Evolutionary conservation across 306 rosid species (phyloP), one percentile per base, ranked within the genome.

Genomic region (Astragalus membranaceus): DNA sequence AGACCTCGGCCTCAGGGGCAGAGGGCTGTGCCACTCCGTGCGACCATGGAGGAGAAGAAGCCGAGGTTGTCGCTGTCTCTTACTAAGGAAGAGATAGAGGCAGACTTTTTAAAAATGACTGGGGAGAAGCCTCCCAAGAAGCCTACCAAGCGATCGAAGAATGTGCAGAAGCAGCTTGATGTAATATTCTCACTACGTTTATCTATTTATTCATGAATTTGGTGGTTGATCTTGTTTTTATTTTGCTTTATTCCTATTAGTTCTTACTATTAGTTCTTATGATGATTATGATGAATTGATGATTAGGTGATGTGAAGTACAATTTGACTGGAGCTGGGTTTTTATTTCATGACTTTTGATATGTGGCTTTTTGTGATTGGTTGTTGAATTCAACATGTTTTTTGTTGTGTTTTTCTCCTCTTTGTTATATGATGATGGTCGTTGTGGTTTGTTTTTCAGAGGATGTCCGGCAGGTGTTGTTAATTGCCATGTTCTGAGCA

Each of bases 51-150:
- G 8, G 0, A 0, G 44, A 39, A 43, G 17, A 64, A 2, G 70
- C 7, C 4, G 5, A 44, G 1, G 10, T 8, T 85, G 12, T 53
- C 64, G 0, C 0, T 80, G 0, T 0, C 70, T 0, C 79, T 85
- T 5, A 37, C 58, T 0, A 83, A 59, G 10, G 52, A 80, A 3
- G 85, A 83, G 57, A 80, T 86, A 7, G 84, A 86, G 3, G 68
- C 71, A 7, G 89, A 85, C 8, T 16, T 82, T 26, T 1, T 82
- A 2, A 1, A 0, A 0, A 9, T 86, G 69, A 86, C 85, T 0
- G 84, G 82, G 15, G 49, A 52, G 5, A 74, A 56, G 66, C 84
- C 87, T 0, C 8, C 79, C 0, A 76, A 75, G 41, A 76, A 64
- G 69, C 74, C 80, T 9, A 57, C 4, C 61, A 83, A 32, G 69